Conservation (phyloP, 352 stramenopile genomes). For the Phytophthora fragariaefolia region DNA sequence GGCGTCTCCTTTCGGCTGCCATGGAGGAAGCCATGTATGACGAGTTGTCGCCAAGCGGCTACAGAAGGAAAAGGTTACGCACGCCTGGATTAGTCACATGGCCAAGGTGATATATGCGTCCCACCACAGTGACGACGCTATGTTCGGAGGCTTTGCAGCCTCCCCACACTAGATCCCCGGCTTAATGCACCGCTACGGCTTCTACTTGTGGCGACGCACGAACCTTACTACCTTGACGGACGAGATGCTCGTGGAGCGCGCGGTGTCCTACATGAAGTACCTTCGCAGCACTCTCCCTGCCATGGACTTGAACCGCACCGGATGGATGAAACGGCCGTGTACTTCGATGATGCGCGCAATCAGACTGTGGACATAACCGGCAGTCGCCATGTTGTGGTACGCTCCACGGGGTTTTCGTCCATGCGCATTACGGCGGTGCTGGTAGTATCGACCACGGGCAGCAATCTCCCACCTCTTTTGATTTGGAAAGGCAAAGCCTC, state of each 20-base stretch:
- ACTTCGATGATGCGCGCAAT: no score
- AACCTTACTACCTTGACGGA: conserved; percentile 33
- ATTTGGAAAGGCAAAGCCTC: conserved; percentile 16
- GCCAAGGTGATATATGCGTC: no score
- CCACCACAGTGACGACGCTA: not conserved
- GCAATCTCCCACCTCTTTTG: conserved; percentile 22
- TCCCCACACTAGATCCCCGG: conserved; percentile 31
- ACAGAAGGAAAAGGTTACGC: conserved; percentile 20
- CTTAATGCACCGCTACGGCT: conserved; percentile 38
- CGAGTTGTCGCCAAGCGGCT: conserved; percentile 15
- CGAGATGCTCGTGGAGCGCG: no score
- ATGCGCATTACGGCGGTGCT: conserved; percentile 28
- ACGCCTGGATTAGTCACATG: conserved; percentile 20
- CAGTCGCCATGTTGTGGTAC: no score
- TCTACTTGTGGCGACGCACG: conserved; percentile 27
- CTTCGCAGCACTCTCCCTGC: no score
- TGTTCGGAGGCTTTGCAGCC: conserved; percentile 13
- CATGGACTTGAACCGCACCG: no score
- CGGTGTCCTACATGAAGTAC: no score
- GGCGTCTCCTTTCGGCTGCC: not conserved
- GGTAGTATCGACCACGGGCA: conserved; percentile 2
- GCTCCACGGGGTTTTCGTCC: no score
- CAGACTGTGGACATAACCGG: no score
- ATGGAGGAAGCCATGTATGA: conserved; percentile 14
- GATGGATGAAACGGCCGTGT: no score